Evolutionary conservation across 257 asterid species (phyloP), one percentile per base, ranked within the genome.

Genomic region (Solanum tarapatanum): DNA sequence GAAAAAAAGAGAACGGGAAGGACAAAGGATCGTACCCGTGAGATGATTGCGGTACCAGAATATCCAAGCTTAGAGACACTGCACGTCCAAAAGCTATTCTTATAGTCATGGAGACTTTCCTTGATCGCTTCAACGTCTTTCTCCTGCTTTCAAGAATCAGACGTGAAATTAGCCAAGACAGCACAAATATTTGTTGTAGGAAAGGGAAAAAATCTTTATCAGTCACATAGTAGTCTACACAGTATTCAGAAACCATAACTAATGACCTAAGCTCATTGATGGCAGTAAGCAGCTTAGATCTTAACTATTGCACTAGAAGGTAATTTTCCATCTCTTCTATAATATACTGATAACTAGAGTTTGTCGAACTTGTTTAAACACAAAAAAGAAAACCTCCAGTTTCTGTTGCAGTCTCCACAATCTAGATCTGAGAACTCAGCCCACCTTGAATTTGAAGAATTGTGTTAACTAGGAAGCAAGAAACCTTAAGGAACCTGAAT

Each of bases 31-130:
- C 83, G 86, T 92, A 96, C 99, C 92, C 98, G 94, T 79, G 99
- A 97, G 90, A 97, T 94, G 88, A 97, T 91, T 87, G 99, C 98
- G 66, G 99, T 92, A 84, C 99, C 99, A 51, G 99, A 94, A 91
- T 97, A 97, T 64, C 99, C 99, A 89, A 93, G 95, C 87, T 97
- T 97, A 14, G 98, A 89, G 85, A 92, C 93, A 86, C 99, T 97
- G 83, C 99, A 97, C 3, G 96, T 94, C 99, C 99, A 97, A 90
- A 93, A 95, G 92, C 96, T 95, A 90, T 94, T 90, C 86, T 94
- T 92, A 86, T 94, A 97, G 87, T 94, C 98, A 89, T 95, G 95
- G 60, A 97, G 97, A 74, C 91, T 88, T 86, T 91, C 91, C 87
- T 93, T 92, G 88, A 95, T 92, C 60, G 92, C 92, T 66, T 94